Evolutionary conservation across 139 green algal species (phyloP).

Genomic region (Chlorella sp.): DNA sequence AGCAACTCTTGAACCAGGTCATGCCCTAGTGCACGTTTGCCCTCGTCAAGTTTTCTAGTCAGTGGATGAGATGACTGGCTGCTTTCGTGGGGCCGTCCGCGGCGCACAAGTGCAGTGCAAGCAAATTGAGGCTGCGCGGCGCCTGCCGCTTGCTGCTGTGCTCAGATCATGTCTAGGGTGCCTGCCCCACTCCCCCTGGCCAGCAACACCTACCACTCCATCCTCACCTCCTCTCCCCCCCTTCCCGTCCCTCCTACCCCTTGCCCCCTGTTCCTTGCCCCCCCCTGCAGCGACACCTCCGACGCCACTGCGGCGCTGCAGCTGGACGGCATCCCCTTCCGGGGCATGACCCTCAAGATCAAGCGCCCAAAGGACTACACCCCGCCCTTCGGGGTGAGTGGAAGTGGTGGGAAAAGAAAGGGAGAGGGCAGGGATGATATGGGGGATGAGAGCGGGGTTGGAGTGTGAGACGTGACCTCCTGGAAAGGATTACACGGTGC

Average conservation of each 20-base stretch:
- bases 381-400: conserved; percentile 30
- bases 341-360: conserved; percentile 39
- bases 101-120: too few relatives aligned
- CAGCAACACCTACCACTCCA: neutral
- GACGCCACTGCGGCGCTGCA: conserved; percentile 36
- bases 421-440: too few relatives aligned
- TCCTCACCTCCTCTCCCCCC: neutral
- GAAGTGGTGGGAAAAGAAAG: neutral
- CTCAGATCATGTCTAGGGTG: neutral
- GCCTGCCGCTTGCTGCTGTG: neutral
- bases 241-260: neutral
- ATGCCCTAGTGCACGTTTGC: too few relatives aligned
- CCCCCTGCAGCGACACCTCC: conserved; percentile 11
- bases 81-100: too few relatives aligned
- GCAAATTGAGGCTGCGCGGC: neutral
- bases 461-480: too few relatives aligned
- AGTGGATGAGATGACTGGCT: too few relatives aligned
- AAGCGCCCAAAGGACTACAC: conserved; percentile 49
- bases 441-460: too few relatives aligned
- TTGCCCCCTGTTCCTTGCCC: neutral
- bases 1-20: too few relatives aligned
- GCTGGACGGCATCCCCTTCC: conserved; percentile 50
- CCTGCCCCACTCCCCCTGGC: neutral
- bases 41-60: too few relatives aligned
- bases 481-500: too few relatives aligned